A percentile compares a stretch with the other conserved stretches of the same genome.
phyloP scores from a whole-genome alignment of 257 asterid species.

The Thymus mandschuricus region DNA sequence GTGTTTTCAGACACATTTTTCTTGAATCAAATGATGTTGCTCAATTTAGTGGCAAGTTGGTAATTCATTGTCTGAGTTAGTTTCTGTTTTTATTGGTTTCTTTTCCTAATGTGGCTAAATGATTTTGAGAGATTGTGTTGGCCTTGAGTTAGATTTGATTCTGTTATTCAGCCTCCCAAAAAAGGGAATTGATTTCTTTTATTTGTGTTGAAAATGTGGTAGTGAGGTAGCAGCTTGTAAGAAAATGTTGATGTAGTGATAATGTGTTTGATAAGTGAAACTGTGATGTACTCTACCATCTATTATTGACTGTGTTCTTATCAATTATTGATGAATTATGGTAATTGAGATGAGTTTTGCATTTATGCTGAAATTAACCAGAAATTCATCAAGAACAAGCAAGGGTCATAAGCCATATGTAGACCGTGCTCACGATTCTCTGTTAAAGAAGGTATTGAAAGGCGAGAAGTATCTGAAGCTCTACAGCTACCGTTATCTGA shows the following conservation, averaged over 20 bases:
- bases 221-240: background rate
- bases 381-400: conserved; percentile 56
- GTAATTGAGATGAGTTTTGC: conserved; percentile 28
- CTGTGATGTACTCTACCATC: background rate
- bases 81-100: background rate
- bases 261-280: background rate
- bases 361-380: conserved; percentile 37
- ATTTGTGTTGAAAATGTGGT: background rate
- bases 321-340: conserved; percentile 9
- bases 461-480: conserved; percentile 88
- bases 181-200: background rate
- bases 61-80: background rate
- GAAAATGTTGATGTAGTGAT: conserved; percentile 7
- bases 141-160: conserved; percentile 11
- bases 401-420: conserved; percentile 43
- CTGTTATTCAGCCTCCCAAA: background rate
- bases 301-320: conserved; percentile 15
- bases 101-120: background rate
- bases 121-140: conserved; percentile 8
- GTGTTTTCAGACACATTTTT: background rate
- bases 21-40: conserved; percentile 13
- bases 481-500: conserved; percentile 91
- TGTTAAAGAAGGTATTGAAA: conserved; percentile 54
- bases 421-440: conserved; percentile 76
- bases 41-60: conserved; percentile 1